Conservation (phyloP, 2,329 filamentous ascomycete species). For the Lecanoromycetidae sp. region DNA sequence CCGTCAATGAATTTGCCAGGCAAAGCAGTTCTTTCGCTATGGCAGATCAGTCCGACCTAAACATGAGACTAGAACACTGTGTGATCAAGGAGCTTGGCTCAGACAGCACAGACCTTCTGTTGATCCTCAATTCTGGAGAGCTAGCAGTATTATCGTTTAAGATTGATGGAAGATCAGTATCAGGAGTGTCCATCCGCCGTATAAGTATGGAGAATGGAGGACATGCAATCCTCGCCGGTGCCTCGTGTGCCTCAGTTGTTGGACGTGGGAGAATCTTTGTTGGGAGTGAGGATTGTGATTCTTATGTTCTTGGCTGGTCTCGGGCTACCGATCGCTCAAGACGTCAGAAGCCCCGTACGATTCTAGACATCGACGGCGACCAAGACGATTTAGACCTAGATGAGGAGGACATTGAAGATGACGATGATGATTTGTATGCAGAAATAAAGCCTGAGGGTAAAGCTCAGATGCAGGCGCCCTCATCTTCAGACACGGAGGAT, state of each 20-base stretch:
- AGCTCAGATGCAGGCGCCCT: neutral
- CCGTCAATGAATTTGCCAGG: slow-evolving; percentile 81
- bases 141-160: slow-evolving; percentile 68
- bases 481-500: slow-evolving; percentile 28
- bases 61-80: slow-evolving; percentile 70
- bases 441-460: slow-evolving; percentile 17
- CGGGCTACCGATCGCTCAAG: slow-evolving; percentile 49
- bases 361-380: slow-evolving; percentile 41
- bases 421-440: slow-evolving; percentile 41
- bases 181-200: slow-evolving; percentile 62
- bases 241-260: slow-evolving; percentile 59
- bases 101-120: slow-evolving; percentile 70
- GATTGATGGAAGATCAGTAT: slow-evolving; percentile 82
- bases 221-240: slow-evolving; percentile 45
- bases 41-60: slow-evolving; percentile 70
- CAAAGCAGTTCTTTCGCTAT: slow-evolving; percentile 73
- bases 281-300: slow-evolving; percentile 74
- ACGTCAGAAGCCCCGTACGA: slow-evolving; percentile 52
- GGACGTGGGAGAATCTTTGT: slow-evolving; percentile 63
- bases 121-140: slow-evolving; percentile 64
- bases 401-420: slow-evolving; percentile 43
- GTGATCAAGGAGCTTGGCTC: slow-evolving; percentile 62
- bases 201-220: slow-evolving; percentile 54
- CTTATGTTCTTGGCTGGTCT: slow-evolving; percentile 68
- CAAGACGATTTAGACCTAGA: slow-evolving; percentile 40